These are phyloP conservation scores for Aspergillus tanneri DNA, from an alignment of 2,329 filamentous ascomycete genomes.

Conservation along the genomic window DNA sequence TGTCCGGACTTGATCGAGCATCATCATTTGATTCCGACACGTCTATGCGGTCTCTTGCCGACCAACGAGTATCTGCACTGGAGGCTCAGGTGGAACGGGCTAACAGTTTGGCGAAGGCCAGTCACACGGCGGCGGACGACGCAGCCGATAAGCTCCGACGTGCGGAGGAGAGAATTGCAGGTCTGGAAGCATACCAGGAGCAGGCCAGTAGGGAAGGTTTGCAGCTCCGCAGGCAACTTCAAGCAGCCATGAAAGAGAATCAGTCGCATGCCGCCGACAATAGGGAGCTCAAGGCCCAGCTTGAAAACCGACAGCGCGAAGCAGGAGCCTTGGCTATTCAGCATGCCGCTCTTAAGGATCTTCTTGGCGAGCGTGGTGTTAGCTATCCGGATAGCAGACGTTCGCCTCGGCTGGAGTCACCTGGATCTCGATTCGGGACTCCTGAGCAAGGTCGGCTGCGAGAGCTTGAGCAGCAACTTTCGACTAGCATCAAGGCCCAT, in stretches of 20 bases:
- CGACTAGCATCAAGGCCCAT: slow-evolving; percentile 72
- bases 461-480: slow-evolving; percentile 86
- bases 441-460: slow-evolving; percentile 77
- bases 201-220: slow-evolving; percentile 93
- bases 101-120: slow-evolving; percentile 78
- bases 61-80: slow-evolving; percentile 65
- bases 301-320: slow-evolving; percentile 85
- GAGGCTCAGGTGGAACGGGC: slow-evolving; percentile 77
- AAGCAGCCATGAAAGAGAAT: slow-evolving; percentile 76
- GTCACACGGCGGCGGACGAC: slow-evolving; percentile 81
- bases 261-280: slow-evolving; percentile 79
- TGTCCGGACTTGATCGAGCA: slow-evolving; percentile 78
- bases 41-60: slow-evolving; percentile 38
- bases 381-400: slow-evolving; percentile 69
- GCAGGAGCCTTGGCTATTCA: slow-evolving; percentile 92
- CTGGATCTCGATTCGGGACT: slow-evolving; percentile 70
- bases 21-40: slow-evolving; percentile 43
- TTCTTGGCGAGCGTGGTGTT: slow-evolving; percentile 84
- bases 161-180: slow-evolving; percentile 94
- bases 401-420: slow-evolving; percentile 69
- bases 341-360: slow-evolving; percentile 88
- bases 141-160: slow-evolving; percentile 86
- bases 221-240: slow-evolving; percentile 83
- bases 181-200: slow-evolving; percentile 94
- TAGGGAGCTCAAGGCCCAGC: slow-evolving; percentile 74